Conservation (phyloP, 495 filamentous ascomycete species). For the Rhypophila decipiens region DNA sequence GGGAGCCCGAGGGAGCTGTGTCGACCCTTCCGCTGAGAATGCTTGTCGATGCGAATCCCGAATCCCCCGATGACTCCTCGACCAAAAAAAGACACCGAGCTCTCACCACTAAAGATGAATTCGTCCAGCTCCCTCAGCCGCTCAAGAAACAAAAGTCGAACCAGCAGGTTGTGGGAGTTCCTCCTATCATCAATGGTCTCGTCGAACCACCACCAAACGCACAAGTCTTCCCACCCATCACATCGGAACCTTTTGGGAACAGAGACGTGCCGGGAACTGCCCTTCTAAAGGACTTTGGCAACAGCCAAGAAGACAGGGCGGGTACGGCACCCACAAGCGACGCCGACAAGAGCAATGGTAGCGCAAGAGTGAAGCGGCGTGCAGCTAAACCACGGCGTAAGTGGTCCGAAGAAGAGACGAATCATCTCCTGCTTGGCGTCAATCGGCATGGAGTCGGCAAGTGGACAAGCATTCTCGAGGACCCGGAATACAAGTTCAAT, state of each 20-base stretch:
- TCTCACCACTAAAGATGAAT: slow-evolving; percentile 43
- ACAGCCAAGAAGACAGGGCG: slow-evolving; percentile 20
- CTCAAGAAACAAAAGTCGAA: slow-evolving; percentile 50
- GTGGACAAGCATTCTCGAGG: slow-evolving; percentile 80
- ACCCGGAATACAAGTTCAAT: slow-evolving; percentile 68
- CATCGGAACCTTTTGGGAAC: slow-evolving; percentile 45
- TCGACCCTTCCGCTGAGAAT: slow-evolving; percentile 40
- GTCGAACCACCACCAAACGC: slow-evolving; percentile 71
- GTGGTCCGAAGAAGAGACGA: slow-evolving; percentile 83
- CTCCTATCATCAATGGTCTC: slow-evolving; percentile 66
- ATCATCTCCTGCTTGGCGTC: slow-evolving; percentile 68
- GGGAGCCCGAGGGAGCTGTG: slow-evolving; percentile 19
- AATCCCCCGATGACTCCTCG: slow-evolving; percentile 23
- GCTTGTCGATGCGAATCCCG: slow-evolving; percentile 37
- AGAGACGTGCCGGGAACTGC: slow-evolving; percentile 9
- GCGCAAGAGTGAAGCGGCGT: slow-evolving; percentile 31
- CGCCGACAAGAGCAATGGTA: slow-evolving; percentile 11
- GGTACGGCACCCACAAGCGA: slow-evolving; percentile 12
- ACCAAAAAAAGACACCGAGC: slow-evolving; percentile 42
- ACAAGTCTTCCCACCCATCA: slow-evolving; percentile 66
- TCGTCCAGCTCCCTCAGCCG: slow-evolving; percentile 50
- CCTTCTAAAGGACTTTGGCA: slow-evolving; percentile 17
- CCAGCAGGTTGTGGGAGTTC: slow-evolving; percentile 34
- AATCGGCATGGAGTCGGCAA: slow-evolving; percentile 76
- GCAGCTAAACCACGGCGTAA: slow-evolving; percentile 48